Evolutionary conservation across 2,329 filamentous ascomycete species (phyloP).

Genomic region (Chrysoporthe austroafricana): DNA sequence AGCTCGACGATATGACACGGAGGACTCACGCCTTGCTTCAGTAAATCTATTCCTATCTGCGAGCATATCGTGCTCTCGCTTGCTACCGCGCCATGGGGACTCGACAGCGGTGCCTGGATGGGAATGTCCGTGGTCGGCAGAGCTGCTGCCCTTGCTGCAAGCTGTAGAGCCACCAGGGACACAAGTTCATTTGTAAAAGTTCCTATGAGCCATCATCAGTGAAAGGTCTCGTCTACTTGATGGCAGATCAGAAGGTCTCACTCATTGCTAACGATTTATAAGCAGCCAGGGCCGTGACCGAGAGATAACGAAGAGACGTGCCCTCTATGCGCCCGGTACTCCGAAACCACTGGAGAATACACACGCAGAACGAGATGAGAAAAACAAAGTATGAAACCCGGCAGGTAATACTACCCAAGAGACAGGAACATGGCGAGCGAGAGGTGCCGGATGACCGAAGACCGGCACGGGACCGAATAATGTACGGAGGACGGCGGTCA

Average conservation of each 20-base stretch:
- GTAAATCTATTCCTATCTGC: constrained; percentile 66
- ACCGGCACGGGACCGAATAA: neutral
- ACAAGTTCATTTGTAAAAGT: constrained; percentile 11
- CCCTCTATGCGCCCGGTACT: neutral
- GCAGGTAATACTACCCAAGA: neutral
- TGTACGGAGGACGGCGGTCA: neutral
- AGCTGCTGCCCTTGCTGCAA: constrained; percentile 15
- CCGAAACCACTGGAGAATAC: neutral
- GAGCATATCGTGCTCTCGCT: constrained; percentile 73
- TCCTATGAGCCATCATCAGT: constrained; percentile 8
- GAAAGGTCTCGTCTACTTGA: neutral
- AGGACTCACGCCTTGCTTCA: constrained; percentile 54
- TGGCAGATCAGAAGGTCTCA: constrained; percentile 4
- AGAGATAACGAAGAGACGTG: neutral
- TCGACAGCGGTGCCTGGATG: constrained; percentile 20
- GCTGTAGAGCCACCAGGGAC: constrained; percentile 13
- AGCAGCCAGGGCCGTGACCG: neutral
- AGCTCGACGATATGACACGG: neutral
- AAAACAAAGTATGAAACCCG: neutral
- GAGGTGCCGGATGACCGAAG: constrained; percentile 7
- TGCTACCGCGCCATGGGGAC: constrained; percentile 64
- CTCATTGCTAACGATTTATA: constrained; percentile 20
- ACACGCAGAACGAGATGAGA: neutral
- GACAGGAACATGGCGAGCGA: neutral
- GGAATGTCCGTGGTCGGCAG: constrained; percentile 9